A percentile compares a stretch with the other conserved stretches of the same genome.
These are phyloP conservation scores for Trametes gibbosa DNA, from an alignment of 768 basidiomycete genomes.

Conservation along the genomic window DNA sequence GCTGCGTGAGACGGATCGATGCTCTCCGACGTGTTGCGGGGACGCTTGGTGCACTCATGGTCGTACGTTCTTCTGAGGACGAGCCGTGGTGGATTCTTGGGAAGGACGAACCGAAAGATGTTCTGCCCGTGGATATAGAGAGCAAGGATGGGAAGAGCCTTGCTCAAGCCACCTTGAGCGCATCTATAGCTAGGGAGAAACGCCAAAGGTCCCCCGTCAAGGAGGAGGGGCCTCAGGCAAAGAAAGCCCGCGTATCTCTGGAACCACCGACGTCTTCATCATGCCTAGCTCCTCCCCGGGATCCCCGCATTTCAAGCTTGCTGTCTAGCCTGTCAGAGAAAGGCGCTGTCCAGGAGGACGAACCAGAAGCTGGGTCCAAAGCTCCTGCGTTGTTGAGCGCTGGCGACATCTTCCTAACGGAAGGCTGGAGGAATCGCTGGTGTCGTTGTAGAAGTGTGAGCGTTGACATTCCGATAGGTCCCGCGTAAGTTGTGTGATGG, in stretches of 20 bases:
- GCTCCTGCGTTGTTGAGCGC: constrained; percentile 41
- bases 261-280: constrained; percentile 28
- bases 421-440: constrained; percentile 77
- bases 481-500: background rate
- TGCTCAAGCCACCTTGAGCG: background rate
- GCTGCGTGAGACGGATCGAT: constrained; percentile 58
- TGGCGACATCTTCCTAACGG: constrained; percentile 74
- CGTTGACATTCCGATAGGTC: background rate
- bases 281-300: constrained; percentile 59
- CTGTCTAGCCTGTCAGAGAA: background rate
- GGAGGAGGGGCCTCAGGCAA: constrained; percentile 38
- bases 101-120: constrained; percentile 26
- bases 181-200: constrained; percentile 35
- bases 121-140: constrained; percentile 29
- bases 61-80: constrained; percentile 48
- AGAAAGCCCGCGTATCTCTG: constrained; percentile 42
- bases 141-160: constrained; percentile 3
- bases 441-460: constrained; percentile 65
- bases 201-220: constrained; percentile 36
- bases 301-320: constrained; percentile 23
- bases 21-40: constrained; percentile 64
- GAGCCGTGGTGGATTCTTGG: constrained; percentile 55
- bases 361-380: background rate
- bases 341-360: constrained; percentile 14
- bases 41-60: constrained; percentile 63